A percentile compares a stretch with the other conserved stretches of the same genome.
Conservation (phyloP, 2,329 filamentous ascomycete genomes). For the Apiospora malaysiana region DNA sequence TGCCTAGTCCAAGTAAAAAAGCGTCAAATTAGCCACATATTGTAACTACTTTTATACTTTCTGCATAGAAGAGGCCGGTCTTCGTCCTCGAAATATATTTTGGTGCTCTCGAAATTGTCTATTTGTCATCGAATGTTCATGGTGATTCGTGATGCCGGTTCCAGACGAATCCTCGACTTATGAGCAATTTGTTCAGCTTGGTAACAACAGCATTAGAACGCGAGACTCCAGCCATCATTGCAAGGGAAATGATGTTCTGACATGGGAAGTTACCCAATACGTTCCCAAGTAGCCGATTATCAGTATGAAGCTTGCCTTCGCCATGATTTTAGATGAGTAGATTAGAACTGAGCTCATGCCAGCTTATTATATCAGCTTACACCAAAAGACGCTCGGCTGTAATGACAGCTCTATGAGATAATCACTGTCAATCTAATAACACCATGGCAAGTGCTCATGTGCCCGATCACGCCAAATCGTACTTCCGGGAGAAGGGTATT, state of each 20-base stretch:
- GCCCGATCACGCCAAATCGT: neutral
- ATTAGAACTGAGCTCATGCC: neutral
- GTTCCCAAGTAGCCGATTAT: neutral
- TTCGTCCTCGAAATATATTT: neutral
- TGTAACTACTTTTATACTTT: too few species aligned
- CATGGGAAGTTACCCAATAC: fast-evolving
- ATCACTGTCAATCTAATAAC: neutral
- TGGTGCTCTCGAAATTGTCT: too few species aligned
- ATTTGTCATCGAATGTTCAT: too few species aligned
- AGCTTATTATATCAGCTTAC: neutral
- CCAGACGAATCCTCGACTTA: neutral
- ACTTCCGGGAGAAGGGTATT: too few species aligned
- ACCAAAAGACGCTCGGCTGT: neutral
- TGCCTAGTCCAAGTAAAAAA: neutral
- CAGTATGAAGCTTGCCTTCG: neutral
- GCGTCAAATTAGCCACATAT: neutral
- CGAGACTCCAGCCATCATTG: fast-evolving
- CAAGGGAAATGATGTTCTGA: neutral
- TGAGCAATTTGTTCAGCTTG: neutral
- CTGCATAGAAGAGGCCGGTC: neutral
- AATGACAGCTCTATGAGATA: neutral
- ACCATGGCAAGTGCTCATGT: neutral
- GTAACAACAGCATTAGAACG: neutral
- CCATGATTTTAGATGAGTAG: neutral
- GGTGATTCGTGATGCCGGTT: neutral